Percentiles rank a stretch among this genome's conserved stretches.
These are phyloP conservation scores for Tylopilus plumbeoviolaceoides DNA, from an alignment of 768 basidiomycete genomes.

Conservation along the genomic window DNA sequence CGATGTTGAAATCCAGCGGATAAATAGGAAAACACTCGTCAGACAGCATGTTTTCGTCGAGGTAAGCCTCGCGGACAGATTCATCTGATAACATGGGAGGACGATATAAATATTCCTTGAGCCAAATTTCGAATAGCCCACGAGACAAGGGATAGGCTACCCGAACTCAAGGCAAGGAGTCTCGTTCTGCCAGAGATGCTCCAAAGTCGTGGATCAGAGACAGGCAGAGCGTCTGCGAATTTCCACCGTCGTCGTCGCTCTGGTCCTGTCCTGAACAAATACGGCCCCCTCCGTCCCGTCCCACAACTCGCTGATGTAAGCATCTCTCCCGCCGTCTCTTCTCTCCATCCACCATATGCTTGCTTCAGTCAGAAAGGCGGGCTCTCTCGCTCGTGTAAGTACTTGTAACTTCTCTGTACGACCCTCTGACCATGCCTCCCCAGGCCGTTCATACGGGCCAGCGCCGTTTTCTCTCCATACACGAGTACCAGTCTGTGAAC, in stretches of 20 bases:
- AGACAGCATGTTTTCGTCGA: constrained; percentile 15
- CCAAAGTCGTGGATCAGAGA: constrained; percentile 61
- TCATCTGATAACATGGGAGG: constrained; percentile 10
- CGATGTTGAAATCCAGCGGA: not conserved
- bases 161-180: constrained; percentile 79
- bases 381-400: constrained; percentile 60
- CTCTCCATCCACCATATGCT: constrained; percentile 49
- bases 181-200: constrained; percentile 62
- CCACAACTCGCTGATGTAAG: constrained; percentile 40
- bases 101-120: constrained; percentile 51
- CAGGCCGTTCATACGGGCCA: constrained; percentile 74
- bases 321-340: constrained; percentile 7
- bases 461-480: constrained; percentile 91
- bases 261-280: constrained; percentile 35
- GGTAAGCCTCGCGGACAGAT: constrained; percentile 24
- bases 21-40: constrained; percentile 18
- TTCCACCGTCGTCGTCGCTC: constrained; percentile 83
- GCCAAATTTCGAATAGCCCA: constrained; percentile 80
- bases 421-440: constrained; percentile 1
- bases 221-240: constrained; percentile 44
- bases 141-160: constrained; percentile 36
- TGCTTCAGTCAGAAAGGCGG: constrained; percentile 59
- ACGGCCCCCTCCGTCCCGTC: not conserved
- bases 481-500: constrained; percentile 96
- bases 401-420: not conserved